Conservation (phyloP, 176 grass and related monocot species). For the Ensete glaucum region DNA sequence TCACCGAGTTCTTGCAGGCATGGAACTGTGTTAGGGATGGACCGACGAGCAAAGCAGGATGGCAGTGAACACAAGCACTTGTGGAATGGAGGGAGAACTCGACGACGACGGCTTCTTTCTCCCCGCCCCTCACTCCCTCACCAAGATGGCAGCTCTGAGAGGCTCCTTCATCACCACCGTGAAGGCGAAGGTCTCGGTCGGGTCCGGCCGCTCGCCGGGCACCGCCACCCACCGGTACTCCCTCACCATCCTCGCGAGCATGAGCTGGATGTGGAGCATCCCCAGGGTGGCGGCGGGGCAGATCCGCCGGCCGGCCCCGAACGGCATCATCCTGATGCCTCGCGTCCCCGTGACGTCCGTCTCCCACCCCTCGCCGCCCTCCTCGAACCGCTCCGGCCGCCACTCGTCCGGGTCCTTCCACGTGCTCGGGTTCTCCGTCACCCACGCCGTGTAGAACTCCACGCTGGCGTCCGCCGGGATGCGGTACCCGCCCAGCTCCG, state of each 20-base stretch:
- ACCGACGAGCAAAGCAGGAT: no score
- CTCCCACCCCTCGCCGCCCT: constrained; percentile 79
- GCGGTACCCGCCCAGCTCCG: constrained; percentile 71
- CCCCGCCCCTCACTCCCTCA: constrained; percentile 24
- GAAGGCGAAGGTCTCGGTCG: constrained; percentile 81
- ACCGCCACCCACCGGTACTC: constrained; percentile 57
- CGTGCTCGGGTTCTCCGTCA: constrained; percentile 63
- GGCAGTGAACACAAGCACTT: no score
- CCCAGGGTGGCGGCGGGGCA: constrained; percentile 77
- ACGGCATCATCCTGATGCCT: constrained; percentile 87
- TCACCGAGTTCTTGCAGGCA: no score
- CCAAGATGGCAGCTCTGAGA: constrained; percentile 56
- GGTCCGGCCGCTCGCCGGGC: constrained; percentile 42
- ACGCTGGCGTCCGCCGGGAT: constrained; percentile 62
- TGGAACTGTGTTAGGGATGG: no score
- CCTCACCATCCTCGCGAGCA: constrained; percentile 57
- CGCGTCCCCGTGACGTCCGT: constrained; percentile 75
- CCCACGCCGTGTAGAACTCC: constrained; percentile 94
- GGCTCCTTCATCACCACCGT: constrained; percentile 94
- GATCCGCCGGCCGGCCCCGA: constrained; percentile 73
- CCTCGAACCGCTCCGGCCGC: constrained; percentile 71
- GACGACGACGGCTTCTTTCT: no score
- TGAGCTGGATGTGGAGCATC: constrained; percentile 73
- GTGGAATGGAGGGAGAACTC: no score
- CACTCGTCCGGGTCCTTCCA: constrained; percentile 63